Conservation (phyloP, 164 flowering plant species). For the Magnolia officinalis region DNA sequence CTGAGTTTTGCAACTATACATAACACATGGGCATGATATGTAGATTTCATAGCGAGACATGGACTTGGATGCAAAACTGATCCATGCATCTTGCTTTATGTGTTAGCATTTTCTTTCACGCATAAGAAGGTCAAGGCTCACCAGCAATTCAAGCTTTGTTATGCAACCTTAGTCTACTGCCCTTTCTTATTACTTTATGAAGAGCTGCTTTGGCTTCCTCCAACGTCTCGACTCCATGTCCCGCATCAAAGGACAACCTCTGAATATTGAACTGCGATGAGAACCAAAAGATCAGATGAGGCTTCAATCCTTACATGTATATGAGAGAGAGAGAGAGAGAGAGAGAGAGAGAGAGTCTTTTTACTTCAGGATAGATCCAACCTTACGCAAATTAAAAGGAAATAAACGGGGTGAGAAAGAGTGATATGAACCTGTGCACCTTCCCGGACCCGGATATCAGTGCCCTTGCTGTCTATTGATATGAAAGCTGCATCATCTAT, state of each 20-base stretch:
- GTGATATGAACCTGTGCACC: conserved; percentile 81
- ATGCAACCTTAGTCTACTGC: conserved; percentile 44
- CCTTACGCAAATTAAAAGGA: too few relatives aligned
- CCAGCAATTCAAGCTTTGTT: conserved; percentile 21
- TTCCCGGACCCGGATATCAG: conserved; percentile 87
- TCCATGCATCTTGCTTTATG: not conserved
- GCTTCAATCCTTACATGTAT: not conserved
- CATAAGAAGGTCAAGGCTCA: not conserved
- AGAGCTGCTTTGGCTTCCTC: conserved; percentile 91
- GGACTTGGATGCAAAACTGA: not conserved
- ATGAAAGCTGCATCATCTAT: conserved; percentile 96
- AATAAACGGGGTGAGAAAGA: not conserved
- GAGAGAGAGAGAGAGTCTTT: not conserved
- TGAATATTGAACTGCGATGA: conserved; percentile 80
- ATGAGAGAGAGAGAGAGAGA: not conserved
- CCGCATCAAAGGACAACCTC: conserved; percentile 79
- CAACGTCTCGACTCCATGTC: conserved; percentile 70
- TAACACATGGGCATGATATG: not conserved
- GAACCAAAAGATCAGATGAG: not conserved
- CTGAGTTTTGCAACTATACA: not conserved
- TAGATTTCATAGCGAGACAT: not conserved
- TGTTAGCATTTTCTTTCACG: not conserved
- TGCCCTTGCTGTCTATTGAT: conserved; percentile 93
- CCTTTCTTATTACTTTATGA: conserved; percentile 58
- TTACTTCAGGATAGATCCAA: too few relatives aligned